Percentiles rank a stretch among this genome's conserved stretches.
These are phyloP conservation scores for Malassezia sympodialis DNA, from an alignment of 1,284 basidiomycete species.

Conservation along the genomic window DNA sequence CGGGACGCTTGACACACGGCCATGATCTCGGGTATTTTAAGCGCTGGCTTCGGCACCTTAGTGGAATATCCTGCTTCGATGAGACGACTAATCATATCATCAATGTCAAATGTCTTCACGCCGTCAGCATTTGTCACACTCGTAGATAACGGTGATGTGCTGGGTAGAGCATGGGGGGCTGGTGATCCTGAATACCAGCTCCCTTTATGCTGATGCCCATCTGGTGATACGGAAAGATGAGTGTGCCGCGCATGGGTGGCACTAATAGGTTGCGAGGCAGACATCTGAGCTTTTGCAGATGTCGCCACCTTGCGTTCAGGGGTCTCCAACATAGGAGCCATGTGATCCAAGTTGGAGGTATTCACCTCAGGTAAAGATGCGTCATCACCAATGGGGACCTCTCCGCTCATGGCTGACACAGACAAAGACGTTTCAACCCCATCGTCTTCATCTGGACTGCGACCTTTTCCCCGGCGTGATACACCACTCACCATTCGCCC, in stretches of 20 bases:
- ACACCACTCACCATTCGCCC: slow-evolving; percentile 43
- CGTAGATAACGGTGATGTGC: slow-evolving; percentile 19
- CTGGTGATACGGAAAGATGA: not conserved
- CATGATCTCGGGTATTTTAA: slow-evolving; percentile 93
- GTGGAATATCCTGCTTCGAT: slow-evolving; percentile 95
- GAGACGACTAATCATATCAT: slow-evolving; percentile 94
- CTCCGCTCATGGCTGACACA: slow-evolving; percentile 7
- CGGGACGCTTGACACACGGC: slow-evolving; percentile 92
- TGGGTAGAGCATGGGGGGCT: slow-evolving; percentile 2
- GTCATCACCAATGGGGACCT: not conserved
- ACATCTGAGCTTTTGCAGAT: not conserved
- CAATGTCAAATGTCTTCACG: slow-evolving; percentile 66
- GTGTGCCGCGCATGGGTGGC: not conserved
- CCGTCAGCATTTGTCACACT: slow-evolving; percentile 19
- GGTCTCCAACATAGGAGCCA: not conserved
- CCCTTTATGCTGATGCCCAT: slow-evolving; percentile 3
- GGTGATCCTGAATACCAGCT: slow-evolving; percentile 8
- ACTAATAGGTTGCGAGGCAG: not conserved
- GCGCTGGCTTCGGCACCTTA: slow-evolving; percentile 90
- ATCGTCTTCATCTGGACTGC: slow-evolving; percentile 20
- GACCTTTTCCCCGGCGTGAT: slow-evolving; percentile 38
- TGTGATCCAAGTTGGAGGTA: not conserved
- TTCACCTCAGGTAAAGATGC: not conserved
- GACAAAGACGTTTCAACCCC: slow-evolving; percentile 17
- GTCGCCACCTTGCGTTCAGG: not conserved